Evolutionary conservation across 2,329 filamentous ascomycete species (phyloP).

Genomic region (Aspergillus novofumigatus): DNA sequence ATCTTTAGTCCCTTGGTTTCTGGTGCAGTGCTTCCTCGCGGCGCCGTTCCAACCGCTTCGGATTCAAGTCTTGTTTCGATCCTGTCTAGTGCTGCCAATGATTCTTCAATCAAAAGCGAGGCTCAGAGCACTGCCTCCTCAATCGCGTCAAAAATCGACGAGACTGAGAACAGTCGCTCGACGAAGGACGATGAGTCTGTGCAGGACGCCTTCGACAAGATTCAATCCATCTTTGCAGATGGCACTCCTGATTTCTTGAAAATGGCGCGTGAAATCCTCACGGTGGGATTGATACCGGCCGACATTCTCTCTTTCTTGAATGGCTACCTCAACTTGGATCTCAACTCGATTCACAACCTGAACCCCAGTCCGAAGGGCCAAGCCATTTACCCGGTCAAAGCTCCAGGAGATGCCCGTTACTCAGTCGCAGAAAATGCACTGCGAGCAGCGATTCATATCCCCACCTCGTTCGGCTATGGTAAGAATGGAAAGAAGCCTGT

Average conservation of each 20-base stretch:
- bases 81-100: not conserved
- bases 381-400: constrained; percentile 16
- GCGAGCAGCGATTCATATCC: constrained; percentile 52
- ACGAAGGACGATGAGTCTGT: not conserved
- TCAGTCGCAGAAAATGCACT: constrained; percentile 44
- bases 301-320: constrained; percentile 12
- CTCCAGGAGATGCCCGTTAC: constrained; percentile 46
- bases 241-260: not conserved
- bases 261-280: constrained; percentile 3
- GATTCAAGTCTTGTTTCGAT: constrained; percentile 1
- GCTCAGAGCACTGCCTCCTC: not conserved
- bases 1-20: not conserved
- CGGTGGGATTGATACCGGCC: constrained; percentile 12
- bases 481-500: constrained; percentile 41
- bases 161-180: not conserved
- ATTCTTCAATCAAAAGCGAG: not conserved
- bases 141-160: not conserved
- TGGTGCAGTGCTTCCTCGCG: not conserved
- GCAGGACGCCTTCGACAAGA: not conserved
- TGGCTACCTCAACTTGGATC: constrained; percentile 9
- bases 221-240: constrained; percentile 3
- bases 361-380: constrained; percentile 4
- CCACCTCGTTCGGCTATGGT: constrained; percentile 46
- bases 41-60: not conserved
- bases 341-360: constrained; percentile 15